Conservation (phyloP, 192 early-diverging fungal species). For the Rhizophagus prolifer region DNA sequence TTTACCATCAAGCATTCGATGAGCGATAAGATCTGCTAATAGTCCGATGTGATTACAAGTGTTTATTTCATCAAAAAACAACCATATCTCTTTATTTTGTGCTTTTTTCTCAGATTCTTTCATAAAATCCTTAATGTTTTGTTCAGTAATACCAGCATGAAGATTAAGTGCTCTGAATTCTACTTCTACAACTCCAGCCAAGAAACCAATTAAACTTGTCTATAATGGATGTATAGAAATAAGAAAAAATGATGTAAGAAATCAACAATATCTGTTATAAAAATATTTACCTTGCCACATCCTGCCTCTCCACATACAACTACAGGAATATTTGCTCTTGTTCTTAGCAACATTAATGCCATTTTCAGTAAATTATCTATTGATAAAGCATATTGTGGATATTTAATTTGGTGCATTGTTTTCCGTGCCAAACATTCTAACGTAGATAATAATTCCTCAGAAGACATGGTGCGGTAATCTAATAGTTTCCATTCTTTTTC, state of each 20-base stretch:
- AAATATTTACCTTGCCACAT: conserved; percentile 26
- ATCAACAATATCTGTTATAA: background rate
- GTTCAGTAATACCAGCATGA: conserved; percentile 28
- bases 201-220: conserved; percentile 30
- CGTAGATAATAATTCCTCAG: background rate
- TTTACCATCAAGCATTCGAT: conserved; percentile 18
- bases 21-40: conserved; percentile 15
- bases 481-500: background rate
- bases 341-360: conserved; percentile 29
- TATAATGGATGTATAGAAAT: background rate
- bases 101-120: conserved; percentile 8
- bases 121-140: conserved; percentile 21
- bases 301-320: conserved; percentile 29
- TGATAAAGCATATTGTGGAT: conserved; percentile 18
- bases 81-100: conserved; percentile 16
- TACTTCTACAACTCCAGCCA: conserved; percentile 25
- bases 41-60: conserved; percentile 28
- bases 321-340: conserved; percentile 31
- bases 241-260: background rate
- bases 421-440: conserved; percentile 26
- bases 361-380: conserved; percentile 28
- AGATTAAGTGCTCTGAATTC: conserved; percentile 12
- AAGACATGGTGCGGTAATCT: conserved; percentile 16
- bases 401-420: background rate
- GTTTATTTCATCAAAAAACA: conserved; percentile 32